phyloP scores from a whole-genome alignment of 768 basidiomycete genomes.

The Lentinula guzmanii region DNA sequence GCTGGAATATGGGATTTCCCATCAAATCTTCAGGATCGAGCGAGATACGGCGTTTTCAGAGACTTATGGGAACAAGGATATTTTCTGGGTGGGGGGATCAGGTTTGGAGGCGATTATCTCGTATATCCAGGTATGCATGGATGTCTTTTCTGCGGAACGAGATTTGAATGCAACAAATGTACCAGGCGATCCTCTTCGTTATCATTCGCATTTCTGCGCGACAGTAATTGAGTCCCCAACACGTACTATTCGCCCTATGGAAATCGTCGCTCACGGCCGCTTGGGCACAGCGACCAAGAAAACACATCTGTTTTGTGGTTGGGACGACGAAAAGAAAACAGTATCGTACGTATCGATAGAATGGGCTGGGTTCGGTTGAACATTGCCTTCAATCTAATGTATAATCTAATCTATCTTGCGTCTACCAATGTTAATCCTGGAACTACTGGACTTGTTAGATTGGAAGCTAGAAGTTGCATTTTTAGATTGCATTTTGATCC shows the following conservation, averaged over 20 bases:
- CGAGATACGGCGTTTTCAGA: constrained; percentile 74
- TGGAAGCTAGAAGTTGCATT: constrained; percentile 8
- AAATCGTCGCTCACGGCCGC: constrained; percentile 92
- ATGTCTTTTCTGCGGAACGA: neutral
- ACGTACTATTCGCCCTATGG: constrained; percentile 72
- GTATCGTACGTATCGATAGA: constrained; percentile 79
- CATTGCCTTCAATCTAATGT: neutral
- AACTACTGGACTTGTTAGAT: constrained; percentile 16
- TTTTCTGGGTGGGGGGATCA: constrained; percentile 85
- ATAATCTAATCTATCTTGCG: constrained; percentile 40
- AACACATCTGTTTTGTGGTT: constrained; percentile 84
- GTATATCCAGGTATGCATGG: constrained; percentile 84
- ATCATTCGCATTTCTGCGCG: constrained; percentile 94
- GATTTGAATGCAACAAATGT: neutral
- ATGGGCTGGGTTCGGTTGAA: constrained; percentile 86
- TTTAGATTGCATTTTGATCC: constrained; percentile 19
- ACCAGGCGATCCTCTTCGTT: constrained; percentile 87
- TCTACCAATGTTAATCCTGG: constrained; percentile 32
- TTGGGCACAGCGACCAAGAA: constrained; percentile 98
- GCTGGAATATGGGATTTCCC: constrained; percentile 81
- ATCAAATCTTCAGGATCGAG: constrained; percentile 53
- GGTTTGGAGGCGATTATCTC: constrained; percentile 94
- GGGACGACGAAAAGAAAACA: constrained; percentile 64
- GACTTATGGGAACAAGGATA: constrained; percentile 79
- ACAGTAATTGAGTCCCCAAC: constrained; percentile 66